Percentiles rank a stretch among this genome's conserved stretches.
phyloP scores from a whole-genome alignment of 129 eudicot species.

The Flaveria ramosissima region DNA sequence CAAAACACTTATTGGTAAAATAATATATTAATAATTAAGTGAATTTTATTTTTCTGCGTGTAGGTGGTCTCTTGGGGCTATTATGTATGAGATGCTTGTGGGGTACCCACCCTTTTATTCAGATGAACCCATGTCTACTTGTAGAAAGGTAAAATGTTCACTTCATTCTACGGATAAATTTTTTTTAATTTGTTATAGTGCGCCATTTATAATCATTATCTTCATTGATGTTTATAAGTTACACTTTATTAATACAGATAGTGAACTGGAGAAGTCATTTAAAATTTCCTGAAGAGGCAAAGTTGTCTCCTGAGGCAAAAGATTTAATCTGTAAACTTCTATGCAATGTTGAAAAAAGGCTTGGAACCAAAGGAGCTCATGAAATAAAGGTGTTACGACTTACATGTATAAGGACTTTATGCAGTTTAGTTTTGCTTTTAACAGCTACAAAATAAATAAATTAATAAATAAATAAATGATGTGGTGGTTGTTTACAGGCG shows the following conservation, averaged over 20 bases:
- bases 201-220: neutral
- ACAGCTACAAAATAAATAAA: slow-evolving; percentile 13
- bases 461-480: slow-evolving; percentile 4
- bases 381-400: slow-evolving; percentile 78
- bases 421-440: neutral
- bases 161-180: neutral
- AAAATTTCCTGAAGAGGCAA: slow-evolving; percentile 98
- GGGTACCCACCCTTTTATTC: slow-evolving; percentile 87
- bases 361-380: slow-evolving; percentile 94
- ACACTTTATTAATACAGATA: slow-evolving; percentile 51
- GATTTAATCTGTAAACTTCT: slow-evolving; percentile 91
- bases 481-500: slow-evolving; percentile 51
- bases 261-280: slow-evolving; percentile 97
- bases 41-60: neutral
- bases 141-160: slow-evolving; percentile 58
- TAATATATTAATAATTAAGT: neutral
- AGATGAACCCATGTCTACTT: slow-evolving; percentile 86
- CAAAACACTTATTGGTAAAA: neutral
- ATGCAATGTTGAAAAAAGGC: slow-evolving; percentile 93
- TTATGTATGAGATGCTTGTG: slow-evolving; percentile 92
- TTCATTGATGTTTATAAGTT: slow-evolving; percentile 17
- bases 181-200: neutral
- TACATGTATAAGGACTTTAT: neutral
- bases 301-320: slow-evolving; percentile 84
- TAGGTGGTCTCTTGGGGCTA: slow-evolving; percentile 94